Percentiles rank a stretch among this genome's conserved stretches.
phyloP scores from a whole-genome alignment of 2,329 filamentous ascomycete genomes.

The Penicillium glabrum region DNA sequence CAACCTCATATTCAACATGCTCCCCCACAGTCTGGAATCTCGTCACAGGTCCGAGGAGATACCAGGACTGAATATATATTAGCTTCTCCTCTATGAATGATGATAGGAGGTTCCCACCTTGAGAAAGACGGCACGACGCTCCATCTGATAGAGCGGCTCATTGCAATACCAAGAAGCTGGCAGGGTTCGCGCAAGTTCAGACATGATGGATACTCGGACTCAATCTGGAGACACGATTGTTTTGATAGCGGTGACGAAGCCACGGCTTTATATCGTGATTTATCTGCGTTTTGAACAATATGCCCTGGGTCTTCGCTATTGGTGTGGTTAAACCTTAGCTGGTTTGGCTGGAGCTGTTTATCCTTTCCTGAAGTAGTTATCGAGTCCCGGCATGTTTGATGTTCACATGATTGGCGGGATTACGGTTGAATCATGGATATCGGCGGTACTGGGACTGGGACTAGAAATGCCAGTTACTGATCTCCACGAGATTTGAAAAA shows the following conservation, averaged over 20 bases:
- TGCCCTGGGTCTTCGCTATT: not conserved
- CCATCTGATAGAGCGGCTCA: constrained; percentile 50
- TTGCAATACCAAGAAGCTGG: constrained; percentile 57
- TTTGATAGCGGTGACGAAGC: not conserved
- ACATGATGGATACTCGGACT: constrained; percentile 22
- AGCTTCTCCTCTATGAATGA: not conserved
- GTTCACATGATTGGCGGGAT: constrained; percentile 2
- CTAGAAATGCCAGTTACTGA: not conserved
- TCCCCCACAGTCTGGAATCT: constrained; percentile 45
- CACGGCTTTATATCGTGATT: constrained; percentile 6
- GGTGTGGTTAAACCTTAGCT: constrained; percentile 5
- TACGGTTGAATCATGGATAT: not conserved
- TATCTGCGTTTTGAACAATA: not conserved
- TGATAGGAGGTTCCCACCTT: constrained; percentile 35
- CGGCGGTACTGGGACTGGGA: not conserved
- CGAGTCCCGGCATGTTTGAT: constrained; percentile 21
- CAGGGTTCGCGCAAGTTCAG: constrained; percentile 42
- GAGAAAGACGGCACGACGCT: constrained; percentile 51
- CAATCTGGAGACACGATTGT: not conserved
- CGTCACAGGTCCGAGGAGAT: constrained; percentile 54
- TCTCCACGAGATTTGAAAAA: not conserved
- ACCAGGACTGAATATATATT: constrained; percentile 47
- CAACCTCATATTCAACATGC: constrained; percentile 52
- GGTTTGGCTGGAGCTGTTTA: constrained; percentile 17
- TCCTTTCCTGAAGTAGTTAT: constrained; percentile 35